phyloP scores from a whole-genome alignment of 2,329 filamentous ascomycete genomes.

The Fusarium sp. region DNA sequence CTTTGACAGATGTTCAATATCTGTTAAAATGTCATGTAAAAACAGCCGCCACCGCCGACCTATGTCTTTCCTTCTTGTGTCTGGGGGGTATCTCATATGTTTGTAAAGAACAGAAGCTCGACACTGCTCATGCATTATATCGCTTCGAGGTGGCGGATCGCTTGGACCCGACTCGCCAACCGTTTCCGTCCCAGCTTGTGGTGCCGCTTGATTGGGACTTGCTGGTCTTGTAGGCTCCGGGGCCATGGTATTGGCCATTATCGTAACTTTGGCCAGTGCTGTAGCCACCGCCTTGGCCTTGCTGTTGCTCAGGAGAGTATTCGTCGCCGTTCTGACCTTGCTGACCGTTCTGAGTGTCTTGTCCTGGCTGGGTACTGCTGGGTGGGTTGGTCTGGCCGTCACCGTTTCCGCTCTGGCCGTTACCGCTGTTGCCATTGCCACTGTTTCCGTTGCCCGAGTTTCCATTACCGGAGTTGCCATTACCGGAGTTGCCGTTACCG shows the following conservation, averaged over 20 bases:
- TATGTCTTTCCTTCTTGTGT: not conserved
- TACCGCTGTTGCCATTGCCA: slow-evolving; percentile 4
- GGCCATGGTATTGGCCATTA: slow-evolving; percentile 18
- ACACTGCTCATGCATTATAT: slow-evolving; percentile 31
- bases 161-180: slow-evolving; percentile 19
- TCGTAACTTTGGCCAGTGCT: slow-evolving; percentile 5
- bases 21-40: slow-evolving; percentile 7
- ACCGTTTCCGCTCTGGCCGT: slow-evolving; percentile 5
- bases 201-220: not conserved
- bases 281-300: not conserved
- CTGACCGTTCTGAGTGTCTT: not conserved
- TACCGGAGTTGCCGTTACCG: not conserved
- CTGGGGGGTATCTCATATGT: slow-evolving; percentile 20
- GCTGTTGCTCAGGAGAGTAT: not conserved
- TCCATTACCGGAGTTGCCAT: not conserved
- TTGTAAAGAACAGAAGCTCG: not conserved
- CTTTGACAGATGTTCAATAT: slow-evolving; percentile 6
- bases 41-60: slow-evolving; percentile 13
- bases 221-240: slow-evolving; percentile 7
- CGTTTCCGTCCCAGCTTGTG: slow-evolving; percentile 13
- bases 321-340: not conserved
- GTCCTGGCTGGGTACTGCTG: not conserved
- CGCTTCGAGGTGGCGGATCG: slow-evolving; percentile 24
- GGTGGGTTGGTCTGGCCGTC: not conserved
- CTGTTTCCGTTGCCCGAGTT: slow-evolving; percentile 2